These are phyloP conservation scores for Phycomyces nitens DNA, from an alignment of 192 early-diverging fungal species.

Conservation along the genomic window DNA sequence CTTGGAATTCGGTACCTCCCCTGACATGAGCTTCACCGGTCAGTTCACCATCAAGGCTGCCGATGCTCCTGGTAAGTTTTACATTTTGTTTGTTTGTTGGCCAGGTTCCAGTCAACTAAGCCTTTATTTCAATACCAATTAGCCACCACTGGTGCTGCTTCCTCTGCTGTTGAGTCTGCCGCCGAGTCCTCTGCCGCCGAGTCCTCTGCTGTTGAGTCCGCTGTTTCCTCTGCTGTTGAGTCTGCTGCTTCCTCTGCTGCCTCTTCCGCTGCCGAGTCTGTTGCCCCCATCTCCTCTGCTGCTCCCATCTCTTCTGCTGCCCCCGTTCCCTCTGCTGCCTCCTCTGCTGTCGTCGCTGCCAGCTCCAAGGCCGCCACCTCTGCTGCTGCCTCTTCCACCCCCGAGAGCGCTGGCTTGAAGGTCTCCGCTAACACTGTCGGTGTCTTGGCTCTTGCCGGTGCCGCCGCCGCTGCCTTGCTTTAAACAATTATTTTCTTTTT, in stretches of 20 bases:
- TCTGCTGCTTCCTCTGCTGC: constrained; percentile 5
- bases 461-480: neutral
- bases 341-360: neutral
- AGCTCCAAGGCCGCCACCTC: neutral
- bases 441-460: neutral
- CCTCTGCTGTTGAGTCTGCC: constrained; percentile 4
- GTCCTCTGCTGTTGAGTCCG: neutral
- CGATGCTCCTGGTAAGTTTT: constrained; percentile 10
- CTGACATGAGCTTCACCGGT: constrained; percentile 30
- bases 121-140: too few relatives aligned
- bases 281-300: neutral
- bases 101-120: neutral
- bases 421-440: neutral
- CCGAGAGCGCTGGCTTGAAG: neutral
- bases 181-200: constrained; percentile 6
- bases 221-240: constrained; percentile 6
- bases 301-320: neutral
- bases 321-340: neutral
- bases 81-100: neutral
- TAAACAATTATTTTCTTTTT: neutral
- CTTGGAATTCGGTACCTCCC: constrained; percentile 29
- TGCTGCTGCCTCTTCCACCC: neutral
- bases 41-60: constrained; percentile 29
- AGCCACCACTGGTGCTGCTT: constrained; percentile 13
- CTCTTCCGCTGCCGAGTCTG: neutral